Conservation (phyloP, 2,329 filamentous ascomycete genomes). For the Fusarium buharicum region DNA sequence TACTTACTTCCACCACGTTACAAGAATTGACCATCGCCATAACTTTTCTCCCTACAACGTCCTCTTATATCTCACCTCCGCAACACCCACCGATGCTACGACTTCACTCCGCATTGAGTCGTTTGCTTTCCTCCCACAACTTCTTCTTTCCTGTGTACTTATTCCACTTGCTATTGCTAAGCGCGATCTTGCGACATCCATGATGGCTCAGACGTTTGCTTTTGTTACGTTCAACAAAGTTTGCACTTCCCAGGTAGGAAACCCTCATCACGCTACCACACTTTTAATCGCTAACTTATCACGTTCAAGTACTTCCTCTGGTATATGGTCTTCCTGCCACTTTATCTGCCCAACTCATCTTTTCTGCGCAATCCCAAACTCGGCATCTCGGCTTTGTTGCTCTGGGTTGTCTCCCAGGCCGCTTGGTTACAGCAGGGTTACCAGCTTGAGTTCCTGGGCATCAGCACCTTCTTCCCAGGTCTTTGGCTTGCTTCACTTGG, state of each 20-base stretch:
- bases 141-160: conserved; percentile 79
- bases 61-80: conserved; percentile 86
- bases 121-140: conserved; percentile 87
- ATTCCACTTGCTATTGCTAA: conserved; percentile 83
- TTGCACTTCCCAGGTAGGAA: conserved; percentile 90
- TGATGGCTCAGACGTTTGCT: conserved; percentile 95
- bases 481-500: conserved; percentile 78
- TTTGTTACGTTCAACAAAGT: conserved; percentile 99
- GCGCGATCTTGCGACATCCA: conserved; percentile 80
- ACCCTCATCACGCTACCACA: not conserved
- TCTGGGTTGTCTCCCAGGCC: conserved; percentile 83
- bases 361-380: conserved; percentile 69
- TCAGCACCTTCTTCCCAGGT: conserved; percentile 85
- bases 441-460: conserved; percentile 80
- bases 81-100: conserved; percentile 55
- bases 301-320: conserved; percentile 87
- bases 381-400: conserved; percentile 71
- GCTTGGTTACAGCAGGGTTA: conserved; percentile 81
- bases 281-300: conserved; percentile 20
- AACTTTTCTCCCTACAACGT: conserved; percentile 98
- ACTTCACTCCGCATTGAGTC: conserved; percentile 70
- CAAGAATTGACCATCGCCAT: conserved; percentile 93
- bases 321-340: conserved; percentile 93
- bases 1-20: conserved; percentile 93
- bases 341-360: conserved; percentile 85